phyloP scores from a whole-genome alignment of 2,329 filamentous ascomycete genomes.

The Phaeosphaeria sp. region DNA sequence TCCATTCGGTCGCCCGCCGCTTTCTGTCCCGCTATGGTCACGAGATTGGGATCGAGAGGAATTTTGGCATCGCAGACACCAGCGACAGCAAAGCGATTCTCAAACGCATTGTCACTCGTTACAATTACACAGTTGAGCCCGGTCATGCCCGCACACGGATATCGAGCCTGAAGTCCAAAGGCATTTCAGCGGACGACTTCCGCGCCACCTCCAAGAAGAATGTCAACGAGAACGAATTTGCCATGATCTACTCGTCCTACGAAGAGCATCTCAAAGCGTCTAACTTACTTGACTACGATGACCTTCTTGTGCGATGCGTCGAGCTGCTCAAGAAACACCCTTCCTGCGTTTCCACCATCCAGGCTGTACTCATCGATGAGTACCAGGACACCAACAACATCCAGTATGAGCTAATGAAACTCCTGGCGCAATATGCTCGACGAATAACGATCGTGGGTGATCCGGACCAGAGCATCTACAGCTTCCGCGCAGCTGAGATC shows the following conservation, averaged over 20 bases:
- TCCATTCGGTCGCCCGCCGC: conserved; percentile 88
- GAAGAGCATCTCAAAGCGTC: conserved; percentile 75
- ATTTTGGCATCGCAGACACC: conserved; percentile 90
- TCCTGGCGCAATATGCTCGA: conserved; percentile 75
- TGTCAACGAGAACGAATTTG: conserved; percentile 70
- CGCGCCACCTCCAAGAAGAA: conserved; percentile 50
- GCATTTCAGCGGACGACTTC: conserved; percentile 56
- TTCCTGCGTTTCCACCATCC: conserved; percentile 84
- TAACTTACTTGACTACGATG: conserved; percentile 92
- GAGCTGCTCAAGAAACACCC: conserved; percentile 77
- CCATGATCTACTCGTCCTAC: conserved; percentile 75
- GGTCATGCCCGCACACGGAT: conserved; percentile 77
- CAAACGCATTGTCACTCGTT: conserved; percentile 80
- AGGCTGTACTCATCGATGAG: conserved; percentile 92
- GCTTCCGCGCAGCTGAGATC: conserved; percentile 91
- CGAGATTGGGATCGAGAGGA: conserved; percentile 78
- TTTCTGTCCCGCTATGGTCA: conserved; percentile 86
- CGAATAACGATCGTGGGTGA: conserved; percentile 96
- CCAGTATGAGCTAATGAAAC: conserved; percentile 91
- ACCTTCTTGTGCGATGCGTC: conserved; percentile 83
- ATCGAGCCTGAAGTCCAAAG: conserved; percentile 66
- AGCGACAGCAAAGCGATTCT: conserved; percentile 81
- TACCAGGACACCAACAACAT: conserved; percentile 97
- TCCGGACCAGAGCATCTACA: conserved; percentile 97
- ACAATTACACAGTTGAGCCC: conserved; percentile 72